Base-by-base conservation (phyloP, 495 filamentous ascomycete species). In the Clohesyomyces aquaticus region DNA sequence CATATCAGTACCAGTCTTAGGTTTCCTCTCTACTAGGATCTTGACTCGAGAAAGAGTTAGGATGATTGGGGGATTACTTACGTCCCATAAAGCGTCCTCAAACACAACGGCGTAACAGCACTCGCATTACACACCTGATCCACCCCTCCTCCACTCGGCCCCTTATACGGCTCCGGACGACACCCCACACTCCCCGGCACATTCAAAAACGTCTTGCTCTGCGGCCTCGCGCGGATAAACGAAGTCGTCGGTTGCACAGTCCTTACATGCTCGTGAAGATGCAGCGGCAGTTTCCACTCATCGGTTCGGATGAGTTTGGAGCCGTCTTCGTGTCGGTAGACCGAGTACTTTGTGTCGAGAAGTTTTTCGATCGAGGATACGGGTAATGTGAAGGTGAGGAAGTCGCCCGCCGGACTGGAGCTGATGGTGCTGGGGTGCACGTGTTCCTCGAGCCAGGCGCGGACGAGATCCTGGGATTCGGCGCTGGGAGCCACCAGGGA, bases 161-260 rank as follows among this genome's bases (percentile, higher is more conserved):
- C 22, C 18, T 4, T 3, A 32, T 32, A 19, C 1, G 49, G 22
- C 49, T 27, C 18, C 9, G 21, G 22, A 12, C 29, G 8, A 9
- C 10, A 4, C 23, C 16, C 28, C 12, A 8, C 6, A 29, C 22
- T 29, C 18, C 22, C 49, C 29, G 23, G 19, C 2, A 9, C 22
- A 52, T 18, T 18, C 12, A 32, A 3, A 22, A 38, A 52, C 22
- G 28, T 52, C 4, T 29, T 52, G 18, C 49, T 61, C 57, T 50
- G 42, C 3, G 60, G 63, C 3, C 21, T 12, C 18, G 73, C 56
- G 14, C 67, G 66, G 61, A 78, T 74, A 65, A 88, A 88, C 6
- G 82, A 85, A 26, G 82, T 88, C 9, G 84, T 87, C n/a, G 85
- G 85, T 72, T 88, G 85, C 28, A 88, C 80, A 4, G 82, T 78